Evolutionary conservation across 2,329 filamentous ascomycete species (phyloP).

Genomic region (Venturiaceae sp.): DNA sequence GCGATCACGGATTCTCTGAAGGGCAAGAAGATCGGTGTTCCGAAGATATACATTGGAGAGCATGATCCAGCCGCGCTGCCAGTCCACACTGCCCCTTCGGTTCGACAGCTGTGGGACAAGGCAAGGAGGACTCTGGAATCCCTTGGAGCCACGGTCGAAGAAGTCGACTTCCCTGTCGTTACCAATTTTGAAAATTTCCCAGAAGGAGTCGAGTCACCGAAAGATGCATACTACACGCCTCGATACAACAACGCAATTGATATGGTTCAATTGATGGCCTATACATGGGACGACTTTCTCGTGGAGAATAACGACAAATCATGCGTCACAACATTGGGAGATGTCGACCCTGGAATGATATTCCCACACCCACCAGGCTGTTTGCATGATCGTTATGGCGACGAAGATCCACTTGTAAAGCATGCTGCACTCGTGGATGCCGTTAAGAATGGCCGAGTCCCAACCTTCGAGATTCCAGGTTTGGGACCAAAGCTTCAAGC

Average conservation of each 20-base stretch:
- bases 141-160: conserved; percentile 29
- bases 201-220: conserved; percentile 13
- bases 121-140: conserved; percentile 20
- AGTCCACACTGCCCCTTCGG: conserved; percentile 21
- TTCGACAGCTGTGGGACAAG: conserved; percentile 19
- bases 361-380: conserved; percentile 19
- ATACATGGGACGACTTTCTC: conserved; percentile 41
- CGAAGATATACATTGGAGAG: conserved; percentile 38
- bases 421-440: conserved; percentile 16
- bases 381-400: conserved; percentile 19
- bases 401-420: conserved; percentile 19
- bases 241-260: conserved; percentile 31
- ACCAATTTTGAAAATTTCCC: conserved; percentile 28
- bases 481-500: conserved; percentile 28
- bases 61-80: conserved; percentile 15
- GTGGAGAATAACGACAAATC: conserved; percentile 26
- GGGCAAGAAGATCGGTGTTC: conserved; percentile 36
- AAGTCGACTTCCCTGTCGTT: conserved; percentile 32
- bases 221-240: conserved; percentile 29
- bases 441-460: conserved; percentile 13
- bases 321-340: conserved; percentile 17
- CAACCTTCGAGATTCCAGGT: conserved; percentile 29
- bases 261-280: conserved; percentile 33
- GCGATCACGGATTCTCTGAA: conserved; percentile 18
- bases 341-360: conserved; percentile 24